A percentile compares a stretch with the other conserved stretches of the same genome.
Conservation (phyloP, 1,284 basidiomycete species). For the Cutaneotrichosporon sp. region DNA sequence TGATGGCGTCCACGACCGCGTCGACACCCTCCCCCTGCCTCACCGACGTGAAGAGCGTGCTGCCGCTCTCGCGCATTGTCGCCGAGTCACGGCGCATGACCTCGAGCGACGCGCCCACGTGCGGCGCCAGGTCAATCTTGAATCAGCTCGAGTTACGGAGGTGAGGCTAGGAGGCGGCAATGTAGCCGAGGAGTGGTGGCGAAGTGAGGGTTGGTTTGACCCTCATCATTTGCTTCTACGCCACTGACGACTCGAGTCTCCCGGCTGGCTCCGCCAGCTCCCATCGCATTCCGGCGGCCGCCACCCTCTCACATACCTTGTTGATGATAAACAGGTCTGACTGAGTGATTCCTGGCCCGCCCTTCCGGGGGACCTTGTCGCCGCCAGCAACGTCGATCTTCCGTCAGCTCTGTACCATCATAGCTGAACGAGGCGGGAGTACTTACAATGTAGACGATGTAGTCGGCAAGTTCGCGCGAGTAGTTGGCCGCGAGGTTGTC, state of each 20-base stretch:
- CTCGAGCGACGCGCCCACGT: slow-evolving; percentile 88
- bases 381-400: slow-evolving; percentile 71
- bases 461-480: slow-evolving; percentile 92
- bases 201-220: not conserved
- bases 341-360: slow-evolving; percentile 88
- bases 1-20: slow-evolving; percentile 76
- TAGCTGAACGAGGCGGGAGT: no score
- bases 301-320: slow-evolving; percentile 61
- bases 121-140: slow-evolving; percentile 85
- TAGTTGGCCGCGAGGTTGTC: slow-evolving; percentile 98
- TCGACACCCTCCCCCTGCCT: slow-evolving; percentile 76
- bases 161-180: not conserved
- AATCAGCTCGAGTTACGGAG: not conserved
- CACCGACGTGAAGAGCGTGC: slow-evolving; percentile 87
- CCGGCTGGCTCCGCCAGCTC: not conserved
- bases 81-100: slow-evolving; percentile 94
- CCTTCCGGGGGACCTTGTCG: slow-evolving; percentile 97
- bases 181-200: not conserved
- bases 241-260: not conserved
- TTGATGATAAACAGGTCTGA: slow-evolving; percentile 94
- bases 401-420: not conserved
- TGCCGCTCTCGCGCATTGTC: slow-evolving; percentile 89
- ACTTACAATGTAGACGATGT: slow-evolving; percentile 88
- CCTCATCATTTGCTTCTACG: not conserved
- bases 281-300: not conserved